Percentiles rank a stretch among this genome's conserved stretches.
These are phyloP conservation scores for Eucalyptus guilfoylei DNA, from an alignment of 345 rosid species.

Conservation along the genomic window DNA sequence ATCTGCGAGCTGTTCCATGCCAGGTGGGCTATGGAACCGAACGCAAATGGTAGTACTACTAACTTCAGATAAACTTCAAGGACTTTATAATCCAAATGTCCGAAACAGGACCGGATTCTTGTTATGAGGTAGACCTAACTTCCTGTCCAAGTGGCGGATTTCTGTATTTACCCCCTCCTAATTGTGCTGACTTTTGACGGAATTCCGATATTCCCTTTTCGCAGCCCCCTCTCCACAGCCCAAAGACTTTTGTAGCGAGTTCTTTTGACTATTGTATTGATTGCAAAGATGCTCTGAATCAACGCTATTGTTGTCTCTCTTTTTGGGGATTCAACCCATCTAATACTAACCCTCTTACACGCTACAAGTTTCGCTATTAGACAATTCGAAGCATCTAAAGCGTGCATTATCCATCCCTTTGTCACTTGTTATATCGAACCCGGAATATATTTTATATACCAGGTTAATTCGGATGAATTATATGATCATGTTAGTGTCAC, in stretches of 20 bases:
- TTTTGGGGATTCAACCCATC: slow-evolving; percentile 9
- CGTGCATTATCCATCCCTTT: background rate
- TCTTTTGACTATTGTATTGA: background rate
- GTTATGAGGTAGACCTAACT: background rate
- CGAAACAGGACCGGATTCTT: background rate
- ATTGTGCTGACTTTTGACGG: background rate
- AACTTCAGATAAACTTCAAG: background rate
- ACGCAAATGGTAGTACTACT: background rate
- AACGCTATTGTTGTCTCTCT: background rate
- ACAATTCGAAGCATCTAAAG: background rate
- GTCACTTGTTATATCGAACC: background rate
- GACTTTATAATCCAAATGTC: background rate
- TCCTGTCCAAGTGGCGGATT: background rate
- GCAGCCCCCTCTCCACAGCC: background rate
- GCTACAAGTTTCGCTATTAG: background rate
- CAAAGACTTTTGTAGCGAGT: background rate
- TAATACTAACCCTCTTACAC: background rate
- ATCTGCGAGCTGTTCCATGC: background rate
- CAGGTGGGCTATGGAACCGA: background rate
- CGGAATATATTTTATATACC: rapidly evolving
- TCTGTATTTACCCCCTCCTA: background rate
- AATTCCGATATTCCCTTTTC: background rate
- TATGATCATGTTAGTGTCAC: background rate
- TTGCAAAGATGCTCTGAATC: background rate
- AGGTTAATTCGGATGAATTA: rapidly evolving